These are phyloP conservation scores for Aspergillus texensis DNA, from an alignment of 2,329 filamentous ascomycete species.

Conservation along the genomic window DNA sequence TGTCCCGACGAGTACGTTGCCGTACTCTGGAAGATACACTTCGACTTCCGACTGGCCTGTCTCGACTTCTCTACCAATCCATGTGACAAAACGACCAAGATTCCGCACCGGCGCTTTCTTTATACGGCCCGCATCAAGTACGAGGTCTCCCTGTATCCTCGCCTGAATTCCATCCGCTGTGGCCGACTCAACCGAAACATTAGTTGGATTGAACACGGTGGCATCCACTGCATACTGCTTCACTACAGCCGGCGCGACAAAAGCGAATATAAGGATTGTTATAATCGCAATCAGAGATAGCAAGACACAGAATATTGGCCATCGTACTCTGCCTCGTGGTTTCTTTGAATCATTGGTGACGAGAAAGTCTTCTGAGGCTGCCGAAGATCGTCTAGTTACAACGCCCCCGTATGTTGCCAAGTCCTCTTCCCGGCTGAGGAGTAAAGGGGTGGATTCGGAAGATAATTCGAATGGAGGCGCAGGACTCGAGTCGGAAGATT, in stretches of 20 bases:
- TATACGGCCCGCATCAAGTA: constrained; percentile 77
- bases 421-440: constrained; percentile 39
- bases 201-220: constrained; percentile 77
- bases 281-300: constrained; percentile 64
- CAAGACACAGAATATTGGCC: constrained; percentile 73
- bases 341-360: constrained; percentile 21
- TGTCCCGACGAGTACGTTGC: constrained; percentile 74
- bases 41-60: constrained; percentile 71
- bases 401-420: constrained; percentile 34
- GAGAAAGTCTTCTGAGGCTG: constrained; percentile 22
- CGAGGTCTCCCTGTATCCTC: constrained; percentile 79
- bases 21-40: constrained; percentile 82
- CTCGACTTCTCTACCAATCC: constrained; percentile 75
- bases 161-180: constrained; percentile 76
- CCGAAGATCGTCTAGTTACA: constrained; percentile 27
- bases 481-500: constrained; percentile 19
- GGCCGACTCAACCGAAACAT: constrained; percentile 82
- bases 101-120: constrained; percentile 70
- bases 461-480: constrained; percentile 36
- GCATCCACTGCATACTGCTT: constrained; percentile 87
- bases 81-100: constrained; percentile 76
- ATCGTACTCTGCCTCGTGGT: constrained; percentile 53
- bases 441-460: constrained; percentile 48
- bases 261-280: constrained; percentile 74
- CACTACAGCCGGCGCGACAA: constrained; percentile 77